Evolutionary conservation across 1,139 yeast species (phyloP).

Genomic region (Geotrichum histeridarum): DNA sequence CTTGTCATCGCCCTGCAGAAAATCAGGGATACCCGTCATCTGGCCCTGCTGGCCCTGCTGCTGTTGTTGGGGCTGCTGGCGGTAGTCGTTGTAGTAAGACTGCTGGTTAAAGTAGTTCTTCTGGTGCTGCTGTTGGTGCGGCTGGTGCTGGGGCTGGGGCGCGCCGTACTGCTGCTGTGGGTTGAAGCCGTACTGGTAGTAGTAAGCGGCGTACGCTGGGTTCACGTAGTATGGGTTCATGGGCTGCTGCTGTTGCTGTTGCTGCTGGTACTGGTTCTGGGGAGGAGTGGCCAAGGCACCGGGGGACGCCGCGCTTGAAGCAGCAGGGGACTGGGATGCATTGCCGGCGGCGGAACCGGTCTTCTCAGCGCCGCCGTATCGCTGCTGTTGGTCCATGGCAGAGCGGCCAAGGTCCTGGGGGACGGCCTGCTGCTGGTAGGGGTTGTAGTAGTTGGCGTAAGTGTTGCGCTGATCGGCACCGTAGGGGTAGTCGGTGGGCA

Average conservation of each 20-base stretch:
- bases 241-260: slow-evolving; percentile 14
- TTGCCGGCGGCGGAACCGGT: slow-evolving; percentile 8
- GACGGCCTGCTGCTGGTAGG: slow-evolving; percentile 22
- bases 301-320: slow-evolving; percentile 24
- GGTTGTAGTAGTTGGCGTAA: slow-evolving; percentile 23
- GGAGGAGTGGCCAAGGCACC: slow-evolving; percentile 24
- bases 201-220: slow-evolving; percentile 34
- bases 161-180: slow-evolving; percentile 29
- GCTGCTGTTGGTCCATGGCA: slow-evolving; percentile 11
- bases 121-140: slow-evolving; percentile 18
- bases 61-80: slow-evolving; percentile 2
- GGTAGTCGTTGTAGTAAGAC: slow-evolving; percentile 26
- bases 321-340: slow-evolving; percentile 15
- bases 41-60: slow-evolving; percentile 20
- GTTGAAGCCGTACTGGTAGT: slow-evolving; percentile 31
- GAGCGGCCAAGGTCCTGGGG: slow-evolving; percentile 20
- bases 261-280: slow-evolving; percentile 23
- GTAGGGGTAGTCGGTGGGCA: slow-evolving; percentile 23
- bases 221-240: slow-evolving; percentile 29
- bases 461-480: slow-evolving; percentile 22
- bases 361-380: slow-evolving; percentile 14
- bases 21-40: slow-evolving; percentile 19
- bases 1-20: slow-evolving; percentile 27
- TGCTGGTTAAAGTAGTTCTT: slow-evolving; percentile 31
- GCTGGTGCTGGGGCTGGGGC: slow-evolving; percentile 5